Conservation (phyloP, 1,284 basidiomycete genomes). For the Ceratorhiza oryzae-sativae region DNA sequence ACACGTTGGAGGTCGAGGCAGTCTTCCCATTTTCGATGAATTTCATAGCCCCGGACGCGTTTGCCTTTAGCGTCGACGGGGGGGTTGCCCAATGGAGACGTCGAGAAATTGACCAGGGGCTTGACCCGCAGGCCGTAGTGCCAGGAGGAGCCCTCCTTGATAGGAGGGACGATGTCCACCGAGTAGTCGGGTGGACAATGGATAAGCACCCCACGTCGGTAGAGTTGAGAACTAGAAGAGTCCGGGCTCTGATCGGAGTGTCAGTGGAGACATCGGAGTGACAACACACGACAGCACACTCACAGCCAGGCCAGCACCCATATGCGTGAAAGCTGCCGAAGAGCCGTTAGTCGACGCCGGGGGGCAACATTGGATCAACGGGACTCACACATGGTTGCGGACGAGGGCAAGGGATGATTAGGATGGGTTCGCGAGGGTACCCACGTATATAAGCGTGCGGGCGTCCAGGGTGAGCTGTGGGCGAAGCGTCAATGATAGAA, state of each 20-base stretch:
- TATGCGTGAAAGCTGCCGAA: constrained; percentile 25
- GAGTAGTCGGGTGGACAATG: constrained; percentile 42
- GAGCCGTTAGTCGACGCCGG: background rate
- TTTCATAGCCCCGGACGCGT: constrained; percentile 38
- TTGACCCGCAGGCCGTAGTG: constrained; percentile 43
- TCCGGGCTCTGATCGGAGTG: constrained; percentile 23
- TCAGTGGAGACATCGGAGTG: constrained; percentile 4
- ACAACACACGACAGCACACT: constrained; percentile 14
- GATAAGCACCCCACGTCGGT: constrained; percentile 43
- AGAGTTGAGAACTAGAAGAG: constrained; percentile 42
- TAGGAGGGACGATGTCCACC: constrained; percentile 41
- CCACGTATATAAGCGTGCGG: constrained; percentile 16
- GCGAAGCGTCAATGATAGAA: constrained; percentile 19
- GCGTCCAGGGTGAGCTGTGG: background rate
- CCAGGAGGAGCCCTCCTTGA: constrained; percentile 42
- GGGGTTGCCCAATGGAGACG: constrained; percentile 19
- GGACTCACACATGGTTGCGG: constrained; percentile 29
- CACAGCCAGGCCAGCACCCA: constrained; percentile 37
- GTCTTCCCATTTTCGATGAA: constrained; percentile 45
- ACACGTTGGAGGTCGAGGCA: constrained; percentile 43
- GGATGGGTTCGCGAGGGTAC: background rate
- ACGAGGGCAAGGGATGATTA: background rate
- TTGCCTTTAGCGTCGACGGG: constrained; percentile 11
- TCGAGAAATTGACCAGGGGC: constrained; percentile 18
- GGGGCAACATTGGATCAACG: background rate